Percentiles rank a stretch among this genome's conserved stretches.
Conservation (phyloP, 441 rosid species). For the Francoa sonchifolia region DNA sequence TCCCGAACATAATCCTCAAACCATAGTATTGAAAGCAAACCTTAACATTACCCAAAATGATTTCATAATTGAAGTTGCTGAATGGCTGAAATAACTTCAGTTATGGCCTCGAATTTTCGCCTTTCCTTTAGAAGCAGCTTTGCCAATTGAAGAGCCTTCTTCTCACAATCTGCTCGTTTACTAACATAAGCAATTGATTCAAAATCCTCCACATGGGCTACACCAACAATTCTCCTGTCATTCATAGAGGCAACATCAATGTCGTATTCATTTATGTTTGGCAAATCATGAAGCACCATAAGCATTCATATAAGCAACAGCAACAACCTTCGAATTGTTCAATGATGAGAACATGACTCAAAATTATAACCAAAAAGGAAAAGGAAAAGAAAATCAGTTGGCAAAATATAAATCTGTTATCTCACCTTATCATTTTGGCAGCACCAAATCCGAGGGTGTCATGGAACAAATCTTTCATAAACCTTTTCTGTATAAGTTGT, state of each 20-base stretch:
- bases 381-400: neutral
- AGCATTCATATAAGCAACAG: too few species aligned
- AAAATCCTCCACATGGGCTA: constrained; percentile 90
- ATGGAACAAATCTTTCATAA: constrained; percentile 54
- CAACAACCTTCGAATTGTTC: too few species aligned
- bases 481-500: constrained; percentile 46
- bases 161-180: constrained; percentile 58
- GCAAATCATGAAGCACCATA: too few species aligned
- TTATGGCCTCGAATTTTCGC: constrained; percentile 40
- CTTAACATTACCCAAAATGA: constrained; percentile 4
- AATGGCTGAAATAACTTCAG: constrained; percentile 54
- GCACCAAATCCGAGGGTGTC: constrained; percentile 87
- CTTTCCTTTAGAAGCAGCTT: constrained; percentile 65
- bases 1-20: too few species aligned
- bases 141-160: constrained; percentile 51
- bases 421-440: constrained; percentile 86
- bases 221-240: constrained; percentile 86
- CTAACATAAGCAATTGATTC: constrained; percentile 58
- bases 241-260: constrained; percentile 1
- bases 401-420: neutral
- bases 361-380: neutral
- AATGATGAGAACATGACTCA: neutral
- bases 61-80: constrained; percentile 12
- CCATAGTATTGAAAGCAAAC: too few species aligned
- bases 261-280: too few species aligned